Base-by-base conservation (phyloP, 148 eudicot genomes). In the Chenopodium quinoa region DNA sequence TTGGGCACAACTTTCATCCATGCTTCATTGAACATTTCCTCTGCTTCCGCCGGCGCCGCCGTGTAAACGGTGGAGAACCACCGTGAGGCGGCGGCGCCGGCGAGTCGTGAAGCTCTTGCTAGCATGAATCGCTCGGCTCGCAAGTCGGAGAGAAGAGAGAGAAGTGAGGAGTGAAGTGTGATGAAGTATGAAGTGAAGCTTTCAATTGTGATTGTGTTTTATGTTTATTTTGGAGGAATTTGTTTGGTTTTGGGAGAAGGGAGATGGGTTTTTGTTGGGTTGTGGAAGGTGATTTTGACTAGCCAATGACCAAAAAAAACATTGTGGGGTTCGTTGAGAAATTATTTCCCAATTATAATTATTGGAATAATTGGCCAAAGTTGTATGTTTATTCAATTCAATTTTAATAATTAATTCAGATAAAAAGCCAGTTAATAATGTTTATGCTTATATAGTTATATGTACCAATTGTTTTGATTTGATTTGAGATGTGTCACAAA, bases 61-160 rank as follows among this genome's bases (percentile, higher is more conserved):
- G 83, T 20, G 2, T 75, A 48, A 9, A 85, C 89, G 29, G 87
- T 80, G 78, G 94, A 80, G 86, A 83, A 88, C 12, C 81, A 83
- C 34, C 93, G 91, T 25, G 73, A 32, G 19, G 63, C 11, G 87
- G 81, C 47, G 82, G 85, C 80, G 34, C 71, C 67, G 79, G 82
- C 31, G 44, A 78, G 54, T 80, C 75, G 50, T 85, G 86, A 80
- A 81, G 86, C 32, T 75, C 80, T 83, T 22, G 63, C 83, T 63
- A 89, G 85, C 80, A 92, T 66, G 91, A 92, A 32, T 92, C 86
- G 90, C 84, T 89, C 87, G 90, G 85, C 29, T 87, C 65, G 87
- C 88, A 84, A 80, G 85, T 87, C 85, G 79, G 82, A 78, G 82
- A 80, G 72, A 52, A 16, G 67, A 32, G 67, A 20, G 68, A 19